Base-by-base conservation (phyloP, 176 grass and related monocot genomes). In the Juncus effusus region DNA sequence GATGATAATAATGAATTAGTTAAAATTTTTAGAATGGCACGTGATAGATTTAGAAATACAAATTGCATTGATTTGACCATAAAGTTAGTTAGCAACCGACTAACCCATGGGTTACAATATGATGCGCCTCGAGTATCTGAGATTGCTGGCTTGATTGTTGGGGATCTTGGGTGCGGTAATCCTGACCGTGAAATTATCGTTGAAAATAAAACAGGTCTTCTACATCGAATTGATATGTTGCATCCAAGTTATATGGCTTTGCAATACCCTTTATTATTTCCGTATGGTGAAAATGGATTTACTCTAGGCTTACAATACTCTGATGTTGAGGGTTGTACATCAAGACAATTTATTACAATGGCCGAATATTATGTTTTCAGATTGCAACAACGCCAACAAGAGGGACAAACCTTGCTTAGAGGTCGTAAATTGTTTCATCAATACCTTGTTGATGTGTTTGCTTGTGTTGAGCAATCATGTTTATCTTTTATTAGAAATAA, bases 161-260 rank as follows among this genome's bases (percentile, higher is more conserved):
- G 74, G 10, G 71, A 80, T 52, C 28, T 74, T 56, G 38, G 2
- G 2, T 1, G 47, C 40, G 0, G 36, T 2, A 3, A 19, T 6
- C 2, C 45, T 3, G 61, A 59, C 3, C 10, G 57, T 10, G 76
- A 84, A 16, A 70, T 84, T 6, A 55, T 84, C 38, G 9, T 78
- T 0, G 36, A 78, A n/a, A 61, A 61, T 8, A 10, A 40, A 16
- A 15, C 3, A 2, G 1, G 14, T 3, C 3, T 0, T 0, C 28
- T 60, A 8, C 35, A 60, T 3, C 69, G 8, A 16, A 73, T 73
- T 6, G 13, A 3, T 11, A 10, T 60, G 45, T 13, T 59, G 65
- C 36, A 67, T 53, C 35, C 47, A 13, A 11, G 60, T 38, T 16
- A 44, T 42, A 70, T 70, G 40, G 47, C 50, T 79, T 28, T 28